Percentiles rank a stretch among this genome's conserved stretches.
phyloP scores from a whole-genome alignment of 768 basidiomycete species.

The Pisolithus orientalis region DNA sequence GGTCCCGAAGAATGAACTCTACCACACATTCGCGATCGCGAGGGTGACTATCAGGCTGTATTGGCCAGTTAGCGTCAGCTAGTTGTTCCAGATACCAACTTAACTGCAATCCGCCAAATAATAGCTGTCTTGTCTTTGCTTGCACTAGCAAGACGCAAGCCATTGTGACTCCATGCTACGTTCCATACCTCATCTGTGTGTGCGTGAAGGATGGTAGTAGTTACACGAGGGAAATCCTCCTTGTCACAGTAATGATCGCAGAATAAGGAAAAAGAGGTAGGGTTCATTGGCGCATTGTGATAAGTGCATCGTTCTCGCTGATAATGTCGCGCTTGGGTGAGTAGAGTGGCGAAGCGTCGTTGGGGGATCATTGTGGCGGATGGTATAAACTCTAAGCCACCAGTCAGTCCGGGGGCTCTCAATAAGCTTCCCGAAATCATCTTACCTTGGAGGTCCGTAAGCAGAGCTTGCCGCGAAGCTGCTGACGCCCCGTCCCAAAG shows the following conservation, averaged over 20 bases:
- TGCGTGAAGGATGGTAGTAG: constrained; percentile 77
- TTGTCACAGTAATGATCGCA: constrained; percentile 80
- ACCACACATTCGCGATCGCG: constrained; percentile 54
- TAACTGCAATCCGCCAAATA: constrained; percentile 82
- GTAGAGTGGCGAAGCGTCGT: constrained; percentile 75
- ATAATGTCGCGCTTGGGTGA: constrained; percentile 77
- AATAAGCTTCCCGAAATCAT: constrained; percentile 11
- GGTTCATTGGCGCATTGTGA: constrained; percentile 64
- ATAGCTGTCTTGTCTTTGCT: constrained; percentile 85
- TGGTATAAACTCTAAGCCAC: constrained; percentile 70
- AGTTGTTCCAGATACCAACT: constrained; percentile 22
- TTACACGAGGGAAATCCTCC: constrained; percentile 76
- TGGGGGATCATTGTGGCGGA: constrained; percentile 91
- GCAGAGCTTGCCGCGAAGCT: constrained; percentile 66
- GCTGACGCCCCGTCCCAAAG: constrained; percentile 88
- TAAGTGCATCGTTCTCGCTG: constrained; percentile 82
- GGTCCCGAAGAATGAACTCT: constrained; percentile 63
- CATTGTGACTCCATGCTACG: constrained; percentile 91
- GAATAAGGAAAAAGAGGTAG: constrained; percentile 71
- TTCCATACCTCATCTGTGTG: constrained; percentile 96
- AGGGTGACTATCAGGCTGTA: constrained; percentile 41
- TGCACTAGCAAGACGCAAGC: constrained; percentile 76
- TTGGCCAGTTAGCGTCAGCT: constrained; percentile 9
- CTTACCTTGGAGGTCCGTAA: constrained; percentile 77
- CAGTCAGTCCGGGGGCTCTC: not conserved